Evolutionary conservation across 768 basidiomycete species (phyloP).

Genomic region (Dentipellis fragilis): DNA sequence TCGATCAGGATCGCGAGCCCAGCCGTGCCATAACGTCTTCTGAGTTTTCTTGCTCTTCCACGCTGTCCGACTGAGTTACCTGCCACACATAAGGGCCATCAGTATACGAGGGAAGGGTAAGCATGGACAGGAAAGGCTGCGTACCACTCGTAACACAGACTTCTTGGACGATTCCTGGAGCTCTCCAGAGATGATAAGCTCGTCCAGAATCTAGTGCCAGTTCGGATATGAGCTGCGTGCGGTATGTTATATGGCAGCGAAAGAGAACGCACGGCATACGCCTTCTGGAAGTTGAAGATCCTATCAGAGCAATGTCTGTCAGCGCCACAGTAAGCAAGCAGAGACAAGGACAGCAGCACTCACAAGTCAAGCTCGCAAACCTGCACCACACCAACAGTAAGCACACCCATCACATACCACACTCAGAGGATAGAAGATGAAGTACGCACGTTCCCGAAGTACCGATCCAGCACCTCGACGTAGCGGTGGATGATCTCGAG

Average conservation of each 20-base stretch:
- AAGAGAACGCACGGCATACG: slow-evolving; percentile 57
- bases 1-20: slow-evolving; percentile 42
- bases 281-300: slow-evolving; percentile 97
- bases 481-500: slow-evolving; percentile 92
- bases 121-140: slow-evolving; percentile 8
- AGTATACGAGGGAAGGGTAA: background rate
- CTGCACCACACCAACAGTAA: slow-evolving; percentile 24
- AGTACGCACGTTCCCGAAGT: slow-evolving; percentile 77
- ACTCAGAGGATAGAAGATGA: background rate
- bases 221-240: background rate
- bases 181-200: slow-evolving; percentile 89
- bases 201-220: slow-evolving; percentile 65
- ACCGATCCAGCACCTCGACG: slow-evolving; percentile 77
- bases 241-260: too few relatives aligned
- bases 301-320: slow-evolving; percentile 26
- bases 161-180: slow-evolving; percentile 86
- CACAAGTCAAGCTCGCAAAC: slow-evolving; percentile 91
- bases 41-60: slow-evolving; percentile 78
- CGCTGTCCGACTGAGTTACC: slow-evolving; percentile 80
- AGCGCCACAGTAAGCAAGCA: slow-evolving; percentile 4
- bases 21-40: slow-evolving; percentile 75
- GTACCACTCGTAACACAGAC: slow-evolving; percentile 50
- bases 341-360: slow-evolving; percentile 16
- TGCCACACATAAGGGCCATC: slow-evolving; percentile 18
- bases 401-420: background rate